Evolutionary conservation across 495 filamentous ascomycete species (phyloP), one percentile per base, ranked within the genome.

Genomic region (Penicillium robsamsonii): DNA sequence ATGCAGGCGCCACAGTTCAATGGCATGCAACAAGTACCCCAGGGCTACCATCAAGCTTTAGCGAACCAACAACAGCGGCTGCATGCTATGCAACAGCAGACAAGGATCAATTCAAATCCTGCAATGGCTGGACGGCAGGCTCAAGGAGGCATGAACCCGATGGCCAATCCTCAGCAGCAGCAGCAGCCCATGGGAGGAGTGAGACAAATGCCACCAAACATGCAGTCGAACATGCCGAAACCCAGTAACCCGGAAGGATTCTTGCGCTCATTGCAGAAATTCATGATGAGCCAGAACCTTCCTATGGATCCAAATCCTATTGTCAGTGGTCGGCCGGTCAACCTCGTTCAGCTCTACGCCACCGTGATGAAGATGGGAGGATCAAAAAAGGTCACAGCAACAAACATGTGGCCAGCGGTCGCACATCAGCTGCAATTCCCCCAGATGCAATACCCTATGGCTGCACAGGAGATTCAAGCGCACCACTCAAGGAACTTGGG

Each of bases 311-410:
- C 72, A 4, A 86, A 84, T 55, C 91, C 92, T 0, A 69, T 79
- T 11, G 82, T 96, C 44, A 82, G 82, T 29, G 87, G 87, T 43
- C 86, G 89, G 25, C 79, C 77, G 0, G 75, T 97, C 38, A 83
- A 86, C 60, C 70, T 95, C 37, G 79, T 88, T 47, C 83, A 86
- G 45, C 79, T 98, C 8, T 97, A 90, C 73, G 81, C 82, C 40
- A 75, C 79, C 1, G 88, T 96, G 7, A 81, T 86, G 67, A 88
- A 86, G 59, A 80, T 88, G 65, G 87, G 88, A 17, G 94, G 94
- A 2, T 96, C 87, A 37, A 87, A 84, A 67, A 87, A 82, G 58
- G 79, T 96, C 7, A 84, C 82, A 0, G 75, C 75, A 22, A 77
- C 77, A 18, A 87, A 88, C 55, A 73, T 77, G 58, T 97, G 93